Percentiles rank a stretch among this genome's conserved stretches.
Evolutionary conservation across 371 early-diverging fungal genomes (phyloP).

Genomic region (Umbelopsis sp.): DNA sequence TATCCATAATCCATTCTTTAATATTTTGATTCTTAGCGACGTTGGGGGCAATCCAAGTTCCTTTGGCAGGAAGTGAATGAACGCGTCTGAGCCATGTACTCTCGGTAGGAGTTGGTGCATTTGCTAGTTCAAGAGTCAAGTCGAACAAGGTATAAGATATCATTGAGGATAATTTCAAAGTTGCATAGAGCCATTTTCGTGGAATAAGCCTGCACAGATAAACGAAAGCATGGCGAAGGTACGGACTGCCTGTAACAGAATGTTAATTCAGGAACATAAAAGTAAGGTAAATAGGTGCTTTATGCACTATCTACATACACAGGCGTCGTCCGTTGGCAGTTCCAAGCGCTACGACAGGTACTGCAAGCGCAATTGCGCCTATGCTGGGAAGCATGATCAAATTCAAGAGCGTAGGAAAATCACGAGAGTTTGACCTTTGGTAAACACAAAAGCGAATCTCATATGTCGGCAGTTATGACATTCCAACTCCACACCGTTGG

Average conservation of each 20-base stretch:
- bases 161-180: background rate
- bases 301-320: background rate
- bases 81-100: background rate
- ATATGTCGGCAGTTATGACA: too few relatives aligned
- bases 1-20: background rate
- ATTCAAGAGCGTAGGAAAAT: too few relatives aligned
- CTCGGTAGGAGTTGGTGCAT: background rate
- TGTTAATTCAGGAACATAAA: too few relatives aligned
- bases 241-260: background rate
- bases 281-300: background rate
- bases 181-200: background rate
- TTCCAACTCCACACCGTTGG: too few relatives aligned
- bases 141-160: background rate
- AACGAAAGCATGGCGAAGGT: background rate
- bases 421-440: too few relatives aligned
- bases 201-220: background rate
- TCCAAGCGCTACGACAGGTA: background rate
- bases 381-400: background rate
- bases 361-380: background rate
- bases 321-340: background rate
- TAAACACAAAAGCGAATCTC: too few relatives aligned
- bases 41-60: background rate
- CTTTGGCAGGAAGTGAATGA: background rate
- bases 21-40: background rate
- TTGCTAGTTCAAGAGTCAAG: background rate